These are phyloP conservation scores for Chaetomium globosum DNA, from an alignment of 2,329 filamentous ascomycete genomes.

Conservation along the genomic window DNA sequence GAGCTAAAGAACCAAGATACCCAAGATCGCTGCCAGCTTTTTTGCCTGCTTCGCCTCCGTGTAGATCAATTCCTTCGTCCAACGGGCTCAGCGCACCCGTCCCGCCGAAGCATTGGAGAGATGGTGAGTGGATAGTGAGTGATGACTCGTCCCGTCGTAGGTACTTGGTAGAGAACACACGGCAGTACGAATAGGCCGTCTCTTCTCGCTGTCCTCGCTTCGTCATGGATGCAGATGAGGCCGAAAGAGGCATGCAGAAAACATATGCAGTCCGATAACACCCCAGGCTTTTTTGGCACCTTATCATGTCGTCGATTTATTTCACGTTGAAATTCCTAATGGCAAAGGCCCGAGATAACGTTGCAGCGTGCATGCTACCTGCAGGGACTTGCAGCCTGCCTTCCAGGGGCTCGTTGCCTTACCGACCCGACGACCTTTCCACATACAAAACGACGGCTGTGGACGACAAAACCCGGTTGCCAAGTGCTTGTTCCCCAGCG, in stretches of 20 bases:
- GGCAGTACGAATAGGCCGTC: neutral
- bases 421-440: slow-evolving; percentile 1
- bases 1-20: slow-evolving; percentile 7
- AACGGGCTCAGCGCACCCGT: slow-evolving; percentile 6
- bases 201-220: neutral
- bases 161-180: neutral
- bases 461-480: neutral
- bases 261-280: slow-evolving; percentile 32
- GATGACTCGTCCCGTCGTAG: neutral
- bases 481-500: slow-evolving; percentile 9
- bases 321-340: slow-evolving; percentile 46
- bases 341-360: slow-evolving; percentile 40
- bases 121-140: neutral
- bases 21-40: slow-evolving; percentile 18
- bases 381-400: slow-evolving; percentile 12
- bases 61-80: slow-evolving; percentile 9
- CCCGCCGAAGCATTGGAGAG: slow-evolving; percentile 10
- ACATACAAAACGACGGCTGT: neutral
- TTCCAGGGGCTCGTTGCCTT: neutral
- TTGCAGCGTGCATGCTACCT: slow-evolving; percentile 31
- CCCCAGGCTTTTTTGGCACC: slow-evolving; percentile 33
- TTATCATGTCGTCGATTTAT: slow-evolving; percentile 44
- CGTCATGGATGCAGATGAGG: slow-evolving; percentile 21
- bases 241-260: slow-evolving; percentile 25
- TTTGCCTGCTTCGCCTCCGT: neutral